Evolutionary conservation across 768 basidiomycete genomes (phyloP), one percentile per base, ranked within the genome.

Genomic region (Hericium coralloides): DNA sequence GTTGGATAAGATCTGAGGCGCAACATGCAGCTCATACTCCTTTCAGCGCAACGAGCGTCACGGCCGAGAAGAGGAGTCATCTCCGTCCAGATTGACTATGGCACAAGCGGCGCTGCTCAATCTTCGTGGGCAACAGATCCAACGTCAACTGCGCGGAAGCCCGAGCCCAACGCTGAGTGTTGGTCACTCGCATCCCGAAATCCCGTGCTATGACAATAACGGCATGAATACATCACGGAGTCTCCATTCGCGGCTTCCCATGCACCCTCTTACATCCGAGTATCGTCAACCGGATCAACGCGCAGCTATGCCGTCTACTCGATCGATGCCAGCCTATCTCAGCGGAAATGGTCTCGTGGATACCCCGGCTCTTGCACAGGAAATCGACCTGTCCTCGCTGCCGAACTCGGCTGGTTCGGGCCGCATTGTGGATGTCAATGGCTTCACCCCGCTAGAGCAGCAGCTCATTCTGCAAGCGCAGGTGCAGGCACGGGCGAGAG

Each of bases 51-150:
- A 74, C 12, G 88, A 90, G 68, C 80, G 87, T 18, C 60, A 74
- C 12, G 59, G 70, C 12, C 82, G 80, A 59, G 87, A 83, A 51
- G 85, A 76, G 4, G 88, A 86, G 20, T 73, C 75, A 43, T 81
- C 84, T 9, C 82, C 85, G 3, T 77, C 78, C 12, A 76, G 83
- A 17, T 70, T 91, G 26, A 87, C 87, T 6, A 89, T 91, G 60
- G 88, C 88, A 0, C 87, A 89, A 63, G 88, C 88, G 5, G 80
- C 88, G 1, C 68, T 91, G 22, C 78, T 91, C 55, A 91, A 88
- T 64, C 76, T 89, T 45, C 84, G 80, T 55, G 88, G 88, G 6
- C 80, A 84, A 54, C 84, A 87, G 20, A 66, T 65, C 56, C 74
- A 71, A 63, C 59, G 60, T 20, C 63, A 39, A 17, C 55, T 48